phyloP scores from a whole-genome alignment of 805 yeast species.

The Wickerhamiella sorbophila region DNA sequence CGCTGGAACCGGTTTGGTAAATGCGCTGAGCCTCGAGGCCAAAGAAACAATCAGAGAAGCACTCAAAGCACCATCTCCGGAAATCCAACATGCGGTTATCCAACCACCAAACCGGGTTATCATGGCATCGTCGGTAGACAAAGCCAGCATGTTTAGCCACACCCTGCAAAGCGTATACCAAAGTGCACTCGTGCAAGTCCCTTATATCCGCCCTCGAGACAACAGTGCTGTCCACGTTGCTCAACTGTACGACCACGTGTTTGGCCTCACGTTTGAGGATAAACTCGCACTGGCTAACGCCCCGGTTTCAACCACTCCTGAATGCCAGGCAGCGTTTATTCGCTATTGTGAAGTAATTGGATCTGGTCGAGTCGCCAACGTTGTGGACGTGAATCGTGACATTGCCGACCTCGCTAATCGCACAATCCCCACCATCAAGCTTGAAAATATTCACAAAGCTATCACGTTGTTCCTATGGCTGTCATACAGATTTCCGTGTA shows the following conservation, averaged over 20 bases:
- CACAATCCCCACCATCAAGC: constrained; percentile 13
- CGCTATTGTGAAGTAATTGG: constrained; percentile 42
- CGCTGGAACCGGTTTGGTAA: constrained; percentile 13
- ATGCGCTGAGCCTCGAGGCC: constrained; percentile 4
- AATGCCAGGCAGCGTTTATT: constrained; percentile 31
- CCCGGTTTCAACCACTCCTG: constrained; percentile 34
- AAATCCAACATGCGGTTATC: constrained; percentile 44
- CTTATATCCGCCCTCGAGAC: constrained; percentile 11
- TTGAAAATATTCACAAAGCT: constrained; percentile 56
- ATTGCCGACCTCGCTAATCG: constrained; percentile 1
- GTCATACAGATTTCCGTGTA: constrained; percentile 70
- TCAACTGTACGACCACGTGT: constrained; percentile 31
- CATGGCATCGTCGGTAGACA: constrained; percentile 48
- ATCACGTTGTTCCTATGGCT: constrained; percentile 71
- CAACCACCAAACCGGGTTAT: constrained; percentile 73
- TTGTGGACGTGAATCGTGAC: constrained; percentile 34
- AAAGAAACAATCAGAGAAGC: constrained; percentile 8
- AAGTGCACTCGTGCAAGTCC: constrained; percentile 3
- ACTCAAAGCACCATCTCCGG: constrained; percentile 11
- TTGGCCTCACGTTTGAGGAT: constrained; percentile 38
- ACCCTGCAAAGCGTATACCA: constrained; percentile 36
- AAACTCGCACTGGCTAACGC: constrained; percentile 45
- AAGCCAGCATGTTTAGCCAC: constrained; percentile 32
- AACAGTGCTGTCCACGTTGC: constrained; percentile 30
- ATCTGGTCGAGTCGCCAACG: constrained; percentile 36